These are phyloP conservation scores for Aspergillus piperis DNA, from an alignment of 2,329 filamentous ascomycete genomes.

Conservation along the genomic window DNA sequence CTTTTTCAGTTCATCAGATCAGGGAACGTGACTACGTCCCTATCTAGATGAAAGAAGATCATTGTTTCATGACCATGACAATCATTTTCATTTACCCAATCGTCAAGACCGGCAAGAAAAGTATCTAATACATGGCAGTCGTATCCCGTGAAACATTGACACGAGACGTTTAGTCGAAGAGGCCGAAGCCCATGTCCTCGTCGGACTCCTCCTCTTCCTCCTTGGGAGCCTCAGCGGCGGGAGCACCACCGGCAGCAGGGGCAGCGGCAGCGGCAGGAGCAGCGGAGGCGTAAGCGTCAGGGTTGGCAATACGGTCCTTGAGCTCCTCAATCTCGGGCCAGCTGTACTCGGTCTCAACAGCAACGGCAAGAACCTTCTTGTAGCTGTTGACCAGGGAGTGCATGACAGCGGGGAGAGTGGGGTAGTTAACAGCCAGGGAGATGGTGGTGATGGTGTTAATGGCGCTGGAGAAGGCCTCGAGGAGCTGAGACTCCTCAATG, in stretches of 20 bases:
- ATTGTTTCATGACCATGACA: slow-evolving; percentile 26
- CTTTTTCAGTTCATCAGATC: slow-evolving; percentile 27
- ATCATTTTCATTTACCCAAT: slow-evolving; percentile 36
- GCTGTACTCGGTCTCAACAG: slow-evolving; percentile 84
- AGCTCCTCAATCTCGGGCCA: slow-evolving; percentile 97
- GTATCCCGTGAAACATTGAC: slow-evolving; percentile 25
- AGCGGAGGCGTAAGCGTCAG: slow-evolving; percentile 87
- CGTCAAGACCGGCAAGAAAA: slow-evolving; percentile 35
- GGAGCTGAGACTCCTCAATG: slow-evolving; percentile 91
- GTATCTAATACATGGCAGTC: slow-evolving; percentile 42
- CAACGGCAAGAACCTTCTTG: slow-evolving; percentile 90
- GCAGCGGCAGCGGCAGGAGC: slow-evolving; percentile 70
- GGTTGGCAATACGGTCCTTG: slow-evolving; percentile 99
- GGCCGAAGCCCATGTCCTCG: slow-evolving; percentile 70
- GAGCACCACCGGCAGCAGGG: slow-evolving; percentile 53
- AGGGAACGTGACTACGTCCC: slow-evolving; percentile 40
- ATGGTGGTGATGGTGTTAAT: slow-evolving; percentile 85
- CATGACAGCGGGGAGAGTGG: slow-evolving; percentile 91
- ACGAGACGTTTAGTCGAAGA: slow-evolving; percentile 64
- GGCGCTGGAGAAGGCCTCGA: slow-evolving; percentile 76
- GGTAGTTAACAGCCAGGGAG: slow-evolving; percentile 92
- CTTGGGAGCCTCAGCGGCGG: slow-evolving; percentile 57
- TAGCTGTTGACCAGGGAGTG: slow-evolving; percentile 97
- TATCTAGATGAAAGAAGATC: slow-evolving; percentile 26
- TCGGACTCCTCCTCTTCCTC: slow-evolving; percentile 68